Conservation (phyloP, 2,329 filamentous ascomycete genomes). For the Phoma sp. region DNA sequence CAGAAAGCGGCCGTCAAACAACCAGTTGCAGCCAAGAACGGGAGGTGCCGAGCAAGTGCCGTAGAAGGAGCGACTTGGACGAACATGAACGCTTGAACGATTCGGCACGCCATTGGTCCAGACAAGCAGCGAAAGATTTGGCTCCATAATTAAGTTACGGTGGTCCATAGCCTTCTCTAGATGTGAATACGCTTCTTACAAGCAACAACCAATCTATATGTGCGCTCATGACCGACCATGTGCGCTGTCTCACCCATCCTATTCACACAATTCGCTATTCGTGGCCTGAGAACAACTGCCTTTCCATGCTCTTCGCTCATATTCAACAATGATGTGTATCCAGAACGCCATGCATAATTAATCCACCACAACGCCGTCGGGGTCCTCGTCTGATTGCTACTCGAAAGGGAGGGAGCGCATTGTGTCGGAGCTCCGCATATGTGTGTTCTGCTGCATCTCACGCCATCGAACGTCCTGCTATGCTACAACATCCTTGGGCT, state of each 20-base stretch:
- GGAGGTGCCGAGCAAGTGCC: slow-evolving; percentile 12
- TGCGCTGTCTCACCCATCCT: slow-evolving; percentile 1
- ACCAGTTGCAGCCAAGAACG: slow-evolving; percentile 5
- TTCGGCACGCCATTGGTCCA: too few relatives aligned
- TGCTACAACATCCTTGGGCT: slow-evolving; percentile 34
- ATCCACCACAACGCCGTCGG: slow-evolving; percentile 34
- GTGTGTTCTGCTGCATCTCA: neutral
- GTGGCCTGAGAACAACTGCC: neutral
- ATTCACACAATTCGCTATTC: slow-evolving; percentile 1
- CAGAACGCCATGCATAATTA: slow-evolving; percentile 36
- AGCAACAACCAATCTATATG: neutral
- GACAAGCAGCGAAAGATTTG: neutral
- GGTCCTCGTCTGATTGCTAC: slow-evolving; percentile 14
- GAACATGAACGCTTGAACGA: too few relatives aligned
- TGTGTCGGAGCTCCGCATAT: neutral
- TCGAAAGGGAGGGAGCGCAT: slow-evolving; percentile 6
- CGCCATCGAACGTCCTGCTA: too few relatives aligned
- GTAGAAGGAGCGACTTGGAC: slow-evolving; percentile 4
- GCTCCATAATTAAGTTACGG: neutral
- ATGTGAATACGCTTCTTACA: neutral
- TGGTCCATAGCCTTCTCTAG: neutral
- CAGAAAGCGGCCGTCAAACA: slow-evolving; percentile 8
- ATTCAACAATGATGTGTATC: slow-evolving; percentile 18
- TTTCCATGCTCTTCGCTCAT: slow-evolving; percentile 5
- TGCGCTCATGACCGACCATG: neutral